These are phyloP conservation scores for Teratosphaeria gauchensis DNA, from an alignment of 2,329 filamentous ascomycete species.

Conservation along the genomic window DNA sequence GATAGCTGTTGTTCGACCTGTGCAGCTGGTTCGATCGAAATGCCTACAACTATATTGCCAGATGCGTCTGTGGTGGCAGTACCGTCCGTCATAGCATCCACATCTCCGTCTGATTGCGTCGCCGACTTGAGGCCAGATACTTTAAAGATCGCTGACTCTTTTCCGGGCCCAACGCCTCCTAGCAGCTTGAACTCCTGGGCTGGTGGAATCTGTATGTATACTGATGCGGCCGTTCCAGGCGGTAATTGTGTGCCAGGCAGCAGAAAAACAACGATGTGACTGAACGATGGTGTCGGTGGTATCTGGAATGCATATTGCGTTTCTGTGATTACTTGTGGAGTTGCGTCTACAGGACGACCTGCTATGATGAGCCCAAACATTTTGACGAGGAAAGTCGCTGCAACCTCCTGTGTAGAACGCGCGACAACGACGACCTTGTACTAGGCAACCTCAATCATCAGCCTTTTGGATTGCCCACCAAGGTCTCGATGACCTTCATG, in stretches of 20 bases:
- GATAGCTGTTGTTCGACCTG: conserved; percentile 63
- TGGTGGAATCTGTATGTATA: conserved; percentile 69
- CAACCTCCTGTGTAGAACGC: neutral
- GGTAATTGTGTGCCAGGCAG: conserved; percentile 70
- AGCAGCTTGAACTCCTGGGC: conserved; percentile 65
- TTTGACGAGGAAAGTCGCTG: neutral
- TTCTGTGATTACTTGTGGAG: conserved; percentile 45
- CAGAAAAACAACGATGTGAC: conserved; percentile 79
- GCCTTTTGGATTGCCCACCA: neutral
- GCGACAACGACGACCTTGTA: neutral
- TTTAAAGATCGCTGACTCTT: conserved; percentile 87
- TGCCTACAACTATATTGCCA: conserved; percentile 63
- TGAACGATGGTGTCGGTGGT: conserved; percentile 49
- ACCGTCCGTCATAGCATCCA: conserved; percentile 38
- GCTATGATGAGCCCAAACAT: conserved; percentile 57
- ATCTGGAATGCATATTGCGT: conserved; percentile 59
- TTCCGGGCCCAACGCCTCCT: conserved; percentile 79
- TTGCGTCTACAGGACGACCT: conserved; percentile 50
- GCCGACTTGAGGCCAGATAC: conserved; percentile 40
- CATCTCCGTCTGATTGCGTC: conserved; percentile 38
- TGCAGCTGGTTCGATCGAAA: conserved; percentile 67
- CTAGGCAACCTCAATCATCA: neutral
- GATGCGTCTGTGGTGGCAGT: conserved; percentile 15
- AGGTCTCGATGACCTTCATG: neutral
- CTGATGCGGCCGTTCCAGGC: conserved; percentile 67